Base-by-base conservation (phyloP, 352 stramenopile genomes). In the Phytophthora crassamura region DNA sequence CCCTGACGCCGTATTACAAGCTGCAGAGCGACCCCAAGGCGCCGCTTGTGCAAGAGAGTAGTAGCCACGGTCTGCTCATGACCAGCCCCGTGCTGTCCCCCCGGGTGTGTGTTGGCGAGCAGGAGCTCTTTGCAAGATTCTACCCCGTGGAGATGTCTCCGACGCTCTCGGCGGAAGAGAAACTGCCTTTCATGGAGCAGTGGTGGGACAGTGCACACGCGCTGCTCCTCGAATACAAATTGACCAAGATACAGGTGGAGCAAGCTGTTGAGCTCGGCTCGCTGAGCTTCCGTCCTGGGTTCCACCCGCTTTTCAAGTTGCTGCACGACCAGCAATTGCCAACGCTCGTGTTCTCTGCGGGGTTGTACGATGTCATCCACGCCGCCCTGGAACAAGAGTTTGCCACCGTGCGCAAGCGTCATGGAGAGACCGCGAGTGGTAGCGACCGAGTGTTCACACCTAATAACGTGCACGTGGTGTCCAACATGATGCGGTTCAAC, bases 401-500 rank as follows among this genome's bases (percentile, higher is more conserved):
- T 47, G 59, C 48, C 18, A 50, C 53, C 6, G 64, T 57, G 3
- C 25, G 20, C 7, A 69, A 70, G n/a, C 59, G 14, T 43, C 59
- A 30, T 55, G 63, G 36, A 18, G 38, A 18, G 41, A 11, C 40
- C 7, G 5, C 25, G 12, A 15, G 7, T 11, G n/a, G 14, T 32
- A 36, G 47, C 2, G 28, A 50, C 22, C 14, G 59, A 12, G 7
- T 25, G 12, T 64, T 40, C 9, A 72, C 38, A n/a, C 78, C 77
- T 15, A 59, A 20, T 16, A 93, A 93, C 43, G 73, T 93, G 22
- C 84, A 90, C 51, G 80, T 93, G 14, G 78, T 93, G 28, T 88
- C 80, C 38, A 91, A 91, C 64, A 87, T 93, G 75, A 93, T 93
- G 84, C 56, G 71, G 10, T 91, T 91, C 48, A 67, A 87, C 43